phyloP scores from a whole-genome alignment of 2,329 filamentous ascomycete genomes.

The Arthrinium puccinioides region DNA sequence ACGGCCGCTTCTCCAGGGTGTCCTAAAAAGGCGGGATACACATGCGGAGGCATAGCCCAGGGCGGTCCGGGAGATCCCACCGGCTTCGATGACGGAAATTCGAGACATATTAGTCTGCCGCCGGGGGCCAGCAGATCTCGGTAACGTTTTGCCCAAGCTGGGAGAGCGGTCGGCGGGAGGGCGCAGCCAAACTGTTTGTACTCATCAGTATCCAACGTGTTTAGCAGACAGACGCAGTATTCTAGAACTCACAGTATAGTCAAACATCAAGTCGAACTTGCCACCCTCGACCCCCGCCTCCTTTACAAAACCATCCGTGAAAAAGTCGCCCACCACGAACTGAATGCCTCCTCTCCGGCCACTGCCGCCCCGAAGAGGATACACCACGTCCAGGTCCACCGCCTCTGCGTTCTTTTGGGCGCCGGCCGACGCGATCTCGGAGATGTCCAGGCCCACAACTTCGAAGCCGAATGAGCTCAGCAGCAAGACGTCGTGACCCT shows the following conservation, averaged over 20 bases:
- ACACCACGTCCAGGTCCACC: slow-evolving; percentile 28
- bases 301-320: slow-evolving; percentile 49
- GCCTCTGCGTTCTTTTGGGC: slow-evolving; percentile 36
- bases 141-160: slow-evolving; percentile 47
- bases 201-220: neutral
- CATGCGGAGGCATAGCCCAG: slow-evolving; percentile 59
- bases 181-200: slow-evolving; percentile 52
- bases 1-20: slow-evolving; percentile 60
- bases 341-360: slow-evolving; percentile 40
- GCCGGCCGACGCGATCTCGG: slow-evolving; percentile 35
- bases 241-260: slow-evolving; percentile 56
- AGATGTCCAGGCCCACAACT: slow-evolving; percentile 66
- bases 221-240: neutral
- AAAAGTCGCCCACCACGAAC: slow-evolving; percentile 61
- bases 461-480: slow-evolving; percentile 71
- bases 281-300: slow-evolving; percentile 27
- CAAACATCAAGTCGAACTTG: slow-evolving; percentile 59
- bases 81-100: slow-evolving; percentile 70
- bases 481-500: slow-evolving; percentile 73
- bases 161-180: slow-evolving; percentile 44
- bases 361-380: slow-evolving; percentile 12
- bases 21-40: slow-evolving; percentile 65
- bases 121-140: slow-evolving; percentile 37
- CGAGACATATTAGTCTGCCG: slow-evolving; percentile 57
- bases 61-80: slow-evolving; percentile 62